Evolutionary conservation across 1,284 basidiomycete species (phyloP), one percentile per base, ranked within the genome.

Genomic region (Cryptococcus deneoformans): DNA sequence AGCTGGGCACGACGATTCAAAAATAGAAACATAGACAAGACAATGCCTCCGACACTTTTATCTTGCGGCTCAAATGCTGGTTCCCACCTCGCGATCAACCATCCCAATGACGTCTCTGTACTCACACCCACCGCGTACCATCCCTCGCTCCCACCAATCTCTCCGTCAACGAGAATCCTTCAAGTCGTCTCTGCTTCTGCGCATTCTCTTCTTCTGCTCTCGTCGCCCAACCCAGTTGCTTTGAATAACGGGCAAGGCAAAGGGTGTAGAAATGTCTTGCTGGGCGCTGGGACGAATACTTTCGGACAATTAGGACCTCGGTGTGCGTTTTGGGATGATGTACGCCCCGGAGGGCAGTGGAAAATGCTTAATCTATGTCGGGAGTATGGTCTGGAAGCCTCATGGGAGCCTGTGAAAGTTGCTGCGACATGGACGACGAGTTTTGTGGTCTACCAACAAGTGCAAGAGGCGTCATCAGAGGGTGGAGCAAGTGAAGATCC

Each of bases 341-440:
- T 58, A 1, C 54, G 60, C 39, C 57, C 66, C 6, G 62, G 64
- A 50, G 47, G 54, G 1, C 52, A 62, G 9, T 75, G 70, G 59
- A 71, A 66, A 43, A 49, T 59, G 1, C 42, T 72, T n/a, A 62
- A 65, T 54, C 35, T 67, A 38, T 46, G 54, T 37, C 14, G 54
- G 24, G 54, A 45, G 1, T 45, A 50, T 37, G 63, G 55, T 5
- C 59, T 81, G 10, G 66, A 57, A 29, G 61, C 62, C 2, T 58
- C 55, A 5, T 77, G 70, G 65, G 59, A 64, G 36, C 71, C 76
- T 0, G 64, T 65, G 9, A 64, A 66, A 36, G 65, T 92, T 44
- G 84, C 85, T 6, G 83, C 86, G 1, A 83, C 85, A 34, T 94
- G 91, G 90, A 88, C 92, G 71, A 90, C 90, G 6, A 86, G 85